These are phyloP conservation scores for Paracorniculantispora psalliotae DNA, from an alignment of 2,329 filamentous ascomycete genomes.

Conservation along the genomic window DNA sequence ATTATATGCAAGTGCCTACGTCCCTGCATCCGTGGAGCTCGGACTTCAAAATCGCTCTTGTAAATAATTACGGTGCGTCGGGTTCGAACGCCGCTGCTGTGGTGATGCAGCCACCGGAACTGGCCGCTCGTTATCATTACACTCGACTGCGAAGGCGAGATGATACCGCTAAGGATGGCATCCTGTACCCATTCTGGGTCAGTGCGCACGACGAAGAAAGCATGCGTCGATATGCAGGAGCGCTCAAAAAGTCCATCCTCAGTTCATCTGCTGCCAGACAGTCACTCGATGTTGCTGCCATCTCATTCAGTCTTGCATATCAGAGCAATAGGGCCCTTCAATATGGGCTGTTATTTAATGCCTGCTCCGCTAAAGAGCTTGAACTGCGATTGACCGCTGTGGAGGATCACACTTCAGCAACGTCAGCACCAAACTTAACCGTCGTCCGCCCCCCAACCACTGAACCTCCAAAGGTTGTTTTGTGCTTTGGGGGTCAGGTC, in stretches of 20 bases:
- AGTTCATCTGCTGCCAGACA: neutral
- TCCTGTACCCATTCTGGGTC: conserved; percentile 8
- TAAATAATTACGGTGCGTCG: conserved; percentile 34
- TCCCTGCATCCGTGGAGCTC: conserved; percentile 17
- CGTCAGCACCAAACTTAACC: neutral
- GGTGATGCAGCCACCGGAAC: conserved; percentile 17
- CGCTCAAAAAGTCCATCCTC: neutral
- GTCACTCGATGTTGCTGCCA: neutral
- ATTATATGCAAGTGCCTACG: neutral
- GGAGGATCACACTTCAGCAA: neutral
- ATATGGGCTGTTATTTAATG: neutral
- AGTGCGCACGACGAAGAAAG: conserved; percentile 1
- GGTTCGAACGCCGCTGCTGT: conserved; percentile 23
- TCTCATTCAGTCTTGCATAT: neutral
- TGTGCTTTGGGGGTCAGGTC: conserved; percentile 30
- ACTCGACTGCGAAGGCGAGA: neutral
- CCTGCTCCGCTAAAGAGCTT: neutral
- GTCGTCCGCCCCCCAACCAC: neutral
- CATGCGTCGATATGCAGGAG: neutral
- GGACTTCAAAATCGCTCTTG: conserved; percentile 19
- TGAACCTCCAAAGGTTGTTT: conserved; percentile 24
- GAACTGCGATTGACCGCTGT: neutral
- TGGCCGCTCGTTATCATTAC: neutral
- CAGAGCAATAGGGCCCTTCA: neutral
- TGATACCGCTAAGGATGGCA: neutral